Percentiles rank a stretch among this genome's conserved stretches.
These are phyloP conservation scores for Neoboletus brunneissimus DNA, from an alignment of 768 basidiomycete species.

Conservation along the genomic window DNA sequence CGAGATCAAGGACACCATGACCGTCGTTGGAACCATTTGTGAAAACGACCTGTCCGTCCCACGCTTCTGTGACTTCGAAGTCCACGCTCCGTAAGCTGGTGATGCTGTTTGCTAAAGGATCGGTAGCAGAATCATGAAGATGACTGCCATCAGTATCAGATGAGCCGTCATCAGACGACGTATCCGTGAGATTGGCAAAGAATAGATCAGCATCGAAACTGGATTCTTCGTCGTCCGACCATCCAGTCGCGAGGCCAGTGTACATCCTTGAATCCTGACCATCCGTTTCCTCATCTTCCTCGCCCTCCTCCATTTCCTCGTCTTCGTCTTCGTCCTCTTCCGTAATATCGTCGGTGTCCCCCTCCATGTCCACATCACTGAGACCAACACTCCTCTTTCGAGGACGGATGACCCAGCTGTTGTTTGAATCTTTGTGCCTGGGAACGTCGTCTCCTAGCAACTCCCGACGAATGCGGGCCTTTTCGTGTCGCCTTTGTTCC, in stretches of 20 bases:
- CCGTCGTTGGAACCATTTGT: conserved; percentile 58
- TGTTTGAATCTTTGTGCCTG: conserved; percentile 40
- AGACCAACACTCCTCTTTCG: conserved; percentile 67
- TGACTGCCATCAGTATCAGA: conserved; percentile 47
- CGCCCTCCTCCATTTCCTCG: conserved; percentile 37
- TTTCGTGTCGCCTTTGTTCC: conserved; percentile 44
- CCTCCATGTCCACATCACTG: conserved; percentile 63
- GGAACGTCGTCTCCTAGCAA: conserved; percentile 52
- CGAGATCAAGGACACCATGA: conserved; percentile 55
- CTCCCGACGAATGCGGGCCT: conserved; percentile 58
- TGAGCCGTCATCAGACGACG: conserved; percentile 37
- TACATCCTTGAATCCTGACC: conserved; percentile 42
- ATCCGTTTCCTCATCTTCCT: conserved; percentile 48
- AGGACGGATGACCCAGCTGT: conserved; percentile 68
- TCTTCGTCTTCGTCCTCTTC: conserved; percentile 59
- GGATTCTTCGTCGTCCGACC: conserved; percentile 77
- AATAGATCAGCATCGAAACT: conserved; percentile 82
- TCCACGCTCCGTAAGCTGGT: conserved; percentile 36
- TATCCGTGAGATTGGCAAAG: conserved; percentile 73
- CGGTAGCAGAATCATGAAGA: conserved; percentile 34
- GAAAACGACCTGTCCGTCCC: conserved; percentile 75
- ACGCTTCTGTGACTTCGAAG: conserved; percentile 67
- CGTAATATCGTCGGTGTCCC: conserved; percentile 54
- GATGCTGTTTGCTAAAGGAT: conserved; percentile 26
- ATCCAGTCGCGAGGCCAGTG: conserved; percentile 67